Evolutionary conservation across 169 alveolate species (phyloP), one percentile per base, ranked within the genome.

Genomic region (Plasmodium reichenowi): DNA sequence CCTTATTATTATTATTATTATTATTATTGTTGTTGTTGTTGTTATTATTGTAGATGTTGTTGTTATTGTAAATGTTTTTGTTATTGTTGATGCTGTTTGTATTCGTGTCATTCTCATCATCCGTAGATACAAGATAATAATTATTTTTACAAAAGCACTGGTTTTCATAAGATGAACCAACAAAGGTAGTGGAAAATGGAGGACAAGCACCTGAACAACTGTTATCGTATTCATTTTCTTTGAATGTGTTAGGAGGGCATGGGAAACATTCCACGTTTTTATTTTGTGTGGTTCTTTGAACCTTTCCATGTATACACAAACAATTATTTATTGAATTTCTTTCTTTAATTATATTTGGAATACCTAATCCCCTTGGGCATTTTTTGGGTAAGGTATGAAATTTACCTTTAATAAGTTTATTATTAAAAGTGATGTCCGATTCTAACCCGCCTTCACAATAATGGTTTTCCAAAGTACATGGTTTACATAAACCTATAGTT

Each of bases 131-230:
- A 10, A 86, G 24, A 48, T 52, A 94, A 48, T 76, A 90, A 48
- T 93, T 93, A 45, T 93, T 93, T 45, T 91, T 88, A 72, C 96
- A 94, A 88, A 94, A 94, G 71, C 96, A 94, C 12, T 94, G 94
- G 24, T 89, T 88, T 63, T 74, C 71, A 52, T 93, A 78, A 26
- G 94, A 63, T 20, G 96, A 93, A 7, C 96, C 96, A 2, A 92
- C 89, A 67, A 93, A 90, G 0, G 95, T 74, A 59, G 93, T 90
- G 20, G 95, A 88, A 70, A 83, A 94, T n/a, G 73, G 93, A n/a
- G 91, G 93, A 59, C 96, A 94, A 15, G 74, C 90, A 24, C 94
- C 96, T 12, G 92, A 76, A 58, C 96, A 94, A 54, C 91, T 74
- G 47, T 90, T 86, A 29, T 92, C 93, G 62, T 89, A 87, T 74